Evolutionary conservation across 2,329 filamentous ascomycete genomes (phyloP).

Genomic region (Colletotrichum somersetense): DNA sequence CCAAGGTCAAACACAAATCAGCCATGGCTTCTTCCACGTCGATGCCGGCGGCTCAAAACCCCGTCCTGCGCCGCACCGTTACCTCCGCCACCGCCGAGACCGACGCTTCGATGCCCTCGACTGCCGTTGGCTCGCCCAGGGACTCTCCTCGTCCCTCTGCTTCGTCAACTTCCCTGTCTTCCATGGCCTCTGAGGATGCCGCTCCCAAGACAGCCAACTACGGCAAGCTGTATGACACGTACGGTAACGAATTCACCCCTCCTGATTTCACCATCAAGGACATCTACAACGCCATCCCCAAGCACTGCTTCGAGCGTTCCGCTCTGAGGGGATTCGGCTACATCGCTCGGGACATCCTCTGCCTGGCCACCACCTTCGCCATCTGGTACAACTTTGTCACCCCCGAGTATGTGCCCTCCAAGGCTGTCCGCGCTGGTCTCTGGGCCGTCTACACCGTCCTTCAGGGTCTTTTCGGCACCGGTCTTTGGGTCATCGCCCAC

Average conservation of each 20-base stretch:
- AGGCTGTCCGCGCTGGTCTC: slow-evolving; percentile 72
- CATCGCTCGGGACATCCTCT: slow-evolving; percentile 83
- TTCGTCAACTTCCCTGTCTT: slow-evolving; percentile 93
- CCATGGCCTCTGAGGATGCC: slow-evolving; percentile 78
- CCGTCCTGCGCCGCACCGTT: slow-evolving; percentile 62
- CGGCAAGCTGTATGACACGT: slow-evolving; percentile 85
- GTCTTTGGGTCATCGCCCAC: slow-evolving; percentile 95
- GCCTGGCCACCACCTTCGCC: slow-evolving; percentile 82
- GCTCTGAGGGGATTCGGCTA: slow-evolving; percentile 81
- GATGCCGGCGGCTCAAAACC: slow-evolving; percentile 57
- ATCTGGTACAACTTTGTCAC: slow-evolving; percentile 92
- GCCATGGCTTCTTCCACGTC: slow-evolving; percentile 63
- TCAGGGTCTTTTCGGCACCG: slow-evolving; percentile 94
- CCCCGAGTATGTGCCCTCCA: slow-evolving; percentile 82
- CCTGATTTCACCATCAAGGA: slow-evolving; percentile 98
- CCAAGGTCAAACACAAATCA: slow-evolving; percentile 15
- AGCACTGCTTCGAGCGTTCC: slow-evolving; percentile 95
- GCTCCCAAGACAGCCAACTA: slow-evolving; percentile 61
- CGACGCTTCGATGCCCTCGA: slow-evolving; percentile 65
- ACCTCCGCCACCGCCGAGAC: slow-evolving; percentile 56
- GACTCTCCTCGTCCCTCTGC: slow-evolving; percentile 74
- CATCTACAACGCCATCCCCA: slow-evolving; percentile 95
- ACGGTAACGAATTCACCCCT: slow-evolving; percentile 93
- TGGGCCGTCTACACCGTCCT: slow-evolving; percentile 79
- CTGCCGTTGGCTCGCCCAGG: slow-evolving; percentile 67